A percentile compares a stretch with the other conserved stretches of the same genome.
Conservation (phyloP, 2,329 filamentous ascomycete genomes). For the Atkinsonella texensis region DNA sequence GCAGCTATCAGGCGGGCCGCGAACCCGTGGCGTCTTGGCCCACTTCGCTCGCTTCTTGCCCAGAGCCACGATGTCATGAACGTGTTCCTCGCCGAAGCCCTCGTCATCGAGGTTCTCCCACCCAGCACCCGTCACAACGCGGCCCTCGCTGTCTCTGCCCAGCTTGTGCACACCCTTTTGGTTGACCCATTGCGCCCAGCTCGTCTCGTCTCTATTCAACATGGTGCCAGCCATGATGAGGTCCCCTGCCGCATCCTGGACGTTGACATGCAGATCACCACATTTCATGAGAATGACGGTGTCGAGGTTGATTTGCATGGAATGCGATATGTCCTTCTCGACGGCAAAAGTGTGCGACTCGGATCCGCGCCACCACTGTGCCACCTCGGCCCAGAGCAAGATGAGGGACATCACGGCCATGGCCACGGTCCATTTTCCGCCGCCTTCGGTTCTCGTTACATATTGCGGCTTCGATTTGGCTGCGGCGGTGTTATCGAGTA, state of each 20-base stretch:
- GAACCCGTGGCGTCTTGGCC: constrained; percentile 62
- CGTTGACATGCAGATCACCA: constrained; percentile 82
- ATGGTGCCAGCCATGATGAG: constrained; percentile 71
- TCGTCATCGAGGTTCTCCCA: constrained; percentile 48
- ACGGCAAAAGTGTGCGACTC: constrained; percentile 88
- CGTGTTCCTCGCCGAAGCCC: constrained; percentile 67
- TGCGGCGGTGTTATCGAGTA: constrained; percentile 23
- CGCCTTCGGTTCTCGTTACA: constrained; percentile 68
- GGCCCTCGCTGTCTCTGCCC: constrained; percentile 42
- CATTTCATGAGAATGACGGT: constrained; percentile 86
- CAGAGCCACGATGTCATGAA: constrained; percentile 79
- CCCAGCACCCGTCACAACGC: constrained; percentile 43
- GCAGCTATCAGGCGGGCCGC: constrained; percentile 57
- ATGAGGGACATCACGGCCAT: constrained; percentile 64
- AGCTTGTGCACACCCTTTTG: constrained; percentile 52
- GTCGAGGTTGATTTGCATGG: constrained; percentile 90
- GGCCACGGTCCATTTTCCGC: constrained; percentile 85
- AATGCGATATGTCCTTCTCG: constrained; percentile 78
- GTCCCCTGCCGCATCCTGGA: constrained; percentile 90
- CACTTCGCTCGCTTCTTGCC: constrained; percentile 51
- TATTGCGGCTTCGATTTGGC: constrained; percentile 96
- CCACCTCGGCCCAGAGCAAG: constrained; percentile 67
- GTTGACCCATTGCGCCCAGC: constrained; percentile 73
- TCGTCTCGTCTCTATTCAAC: constrained; percentile 64
- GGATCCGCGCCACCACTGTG: constrained; percentile 70